These are phyloP conservation scores for Sugiyamaella floridensis DNA, from an alignment of 805 yeast genomes.

Conservation along the genomic window DNA sequence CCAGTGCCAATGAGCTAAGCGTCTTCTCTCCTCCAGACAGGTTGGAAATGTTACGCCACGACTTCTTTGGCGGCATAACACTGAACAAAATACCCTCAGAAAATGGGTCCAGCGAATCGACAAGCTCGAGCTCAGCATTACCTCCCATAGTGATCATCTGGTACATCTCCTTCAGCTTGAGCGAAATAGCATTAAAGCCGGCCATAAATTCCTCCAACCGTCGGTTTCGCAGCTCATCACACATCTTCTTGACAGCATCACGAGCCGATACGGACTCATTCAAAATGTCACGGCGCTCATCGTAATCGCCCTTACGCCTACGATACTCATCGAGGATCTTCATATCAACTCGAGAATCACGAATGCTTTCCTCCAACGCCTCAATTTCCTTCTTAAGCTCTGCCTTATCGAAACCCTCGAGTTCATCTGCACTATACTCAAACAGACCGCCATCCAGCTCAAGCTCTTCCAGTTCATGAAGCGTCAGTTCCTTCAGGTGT, in stretches of 20 bases:
- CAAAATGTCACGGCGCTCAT: constrained; percentile 55
- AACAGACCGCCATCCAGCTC: constrained; percentile 26
- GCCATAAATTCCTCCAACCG: constrained; percentile 86
- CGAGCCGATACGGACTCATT: constrained; percentile 60
- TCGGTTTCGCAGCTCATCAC: constrained; percentile 64
- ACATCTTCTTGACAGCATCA: constrained; percentile 52
- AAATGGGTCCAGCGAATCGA: constrained; percentile 95
- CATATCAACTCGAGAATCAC: constrained; percentile 55
- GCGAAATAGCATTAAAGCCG: constrained; percentile 81
- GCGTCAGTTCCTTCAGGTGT: constrained; percentile 3
- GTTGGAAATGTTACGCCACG: constrained; percentile 94
- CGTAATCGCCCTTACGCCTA: constrained; percentile 55
- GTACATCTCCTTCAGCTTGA: constrained; percentile 91
- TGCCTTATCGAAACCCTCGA: constrained; percentile 43
- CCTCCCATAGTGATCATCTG: constrained; percentile 99
- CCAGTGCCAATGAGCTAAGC: constrained; percentile 85
- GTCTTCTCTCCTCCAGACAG: constrained; percentile 98
- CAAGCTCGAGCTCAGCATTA: constrained; percentile 92
- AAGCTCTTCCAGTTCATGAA: background rate
- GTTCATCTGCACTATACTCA: constrained; percentile 45
- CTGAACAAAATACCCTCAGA: constrained; percentile 94
- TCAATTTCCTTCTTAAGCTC: constrained; percentile 46
- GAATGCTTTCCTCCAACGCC: constrained; percentile 48
- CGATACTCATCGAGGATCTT: constrained; percentile 76
- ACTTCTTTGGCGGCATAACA: constrained; percentile 98